These are phyloP conservation scores for Xanthoceras sorbifolium DNA, from an alignment of 345 rosid species.

Conservation along the genomic window DNA sequence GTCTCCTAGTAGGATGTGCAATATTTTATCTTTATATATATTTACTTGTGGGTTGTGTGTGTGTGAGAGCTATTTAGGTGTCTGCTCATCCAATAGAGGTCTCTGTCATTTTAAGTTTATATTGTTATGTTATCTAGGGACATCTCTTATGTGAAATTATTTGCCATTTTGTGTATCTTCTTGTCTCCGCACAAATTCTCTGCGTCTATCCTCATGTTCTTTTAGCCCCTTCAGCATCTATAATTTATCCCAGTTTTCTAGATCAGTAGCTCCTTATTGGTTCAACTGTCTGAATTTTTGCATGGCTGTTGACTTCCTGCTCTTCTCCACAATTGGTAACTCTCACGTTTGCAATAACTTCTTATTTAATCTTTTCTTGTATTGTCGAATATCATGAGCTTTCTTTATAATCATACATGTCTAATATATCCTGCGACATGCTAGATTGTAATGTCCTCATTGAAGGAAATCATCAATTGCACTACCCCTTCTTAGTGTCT, in stretches of 20 bases:
- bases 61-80: not conserved
- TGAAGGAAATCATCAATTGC: not conserved
- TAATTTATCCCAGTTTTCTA: not conserved
- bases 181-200: not conserved
- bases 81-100: not conserved
- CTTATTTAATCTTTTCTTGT: not conserved
- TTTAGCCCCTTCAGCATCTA: not conserved
- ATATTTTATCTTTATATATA: not conserved
- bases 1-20: not conserved
- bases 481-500: not conserved
- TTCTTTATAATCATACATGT: not conserved
- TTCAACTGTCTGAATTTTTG: not conserved
- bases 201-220: not conserved
- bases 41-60: not conserved
- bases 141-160: not conserved
- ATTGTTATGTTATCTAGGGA: not conserved
- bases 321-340: not conserved
- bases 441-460: not conserved
- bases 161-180: conserved; percentile 1
- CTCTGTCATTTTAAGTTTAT: not conserved
- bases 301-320: not conserved
- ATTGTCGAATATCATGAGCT: not conserved
- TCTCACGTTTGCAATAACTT: not conserved
- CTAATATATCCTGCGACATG: not conserved
- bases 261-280: not conserved